Conservation (phyloP, 306 rosid species). For the Ammopiptanthus mongolicus region DNA sequence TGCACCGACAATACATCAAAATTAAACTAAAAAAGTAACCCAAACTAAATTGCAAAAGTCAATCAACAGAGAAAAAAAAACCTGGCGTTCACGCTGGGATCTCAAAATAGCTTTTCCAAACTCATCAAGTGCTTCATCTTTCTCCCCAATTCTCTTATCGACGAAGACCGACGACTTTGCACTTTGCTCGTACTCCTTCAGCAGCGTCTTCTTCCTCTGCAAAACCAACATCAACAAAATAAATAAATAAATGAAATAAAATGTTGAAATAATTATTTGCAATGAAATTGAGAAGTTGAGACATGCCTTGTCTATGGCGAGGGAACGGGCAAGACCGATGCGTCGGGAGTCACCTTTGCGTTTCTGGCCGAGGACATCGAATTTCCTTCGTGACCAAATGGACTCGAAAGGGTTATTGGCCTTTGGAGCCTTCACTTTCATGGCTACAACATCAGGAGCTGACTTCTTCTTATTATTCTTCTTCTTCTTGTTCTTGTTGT, state of each 20-base stretch:
- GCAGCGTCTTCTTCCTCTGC: conserved; percentile 76
- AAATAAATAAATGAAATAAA: not conserved
- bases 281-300: not conserved
- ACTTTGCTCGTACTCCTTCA: conserved; percentile 73
- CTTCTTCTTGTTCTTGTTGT: conserved; percentile 7
- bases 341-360: conserved; percentile 85
- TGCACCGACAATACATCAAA: too few relatives aligned
- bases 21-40: not conserved
- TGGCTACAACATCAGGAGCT: conserved; percentile 53
- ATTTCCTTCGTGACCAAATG: conserved; percentile 73
- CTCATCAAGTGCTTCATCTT: conserved; percentile 58
- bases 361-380: conserved; percentile 74
- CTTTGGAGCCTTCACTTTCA: conserved; percentile 59
- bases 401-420: conserved; percentile 65
- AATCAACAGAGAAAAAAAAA: conserved; percentile 8
- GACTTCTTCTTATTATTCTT: conserved; percentile 47
- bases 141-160: conserved; percentile 84
- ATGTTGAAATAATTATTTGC: not conserved
- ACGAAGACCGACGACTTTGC: conserved; percentile 55
- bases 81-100: conserved; percentile 80
- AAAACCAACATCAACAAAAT: not conserved
- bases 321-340: conserved; percentile 68
- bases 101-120: conserved; percentile 79
- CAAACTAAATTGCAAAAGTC: not conserved
- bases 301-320: conserved; percentile 56